phyloP scores from a whole-genome alignment of 116 monocot species.

The Posidonia oceanica region DNA sequence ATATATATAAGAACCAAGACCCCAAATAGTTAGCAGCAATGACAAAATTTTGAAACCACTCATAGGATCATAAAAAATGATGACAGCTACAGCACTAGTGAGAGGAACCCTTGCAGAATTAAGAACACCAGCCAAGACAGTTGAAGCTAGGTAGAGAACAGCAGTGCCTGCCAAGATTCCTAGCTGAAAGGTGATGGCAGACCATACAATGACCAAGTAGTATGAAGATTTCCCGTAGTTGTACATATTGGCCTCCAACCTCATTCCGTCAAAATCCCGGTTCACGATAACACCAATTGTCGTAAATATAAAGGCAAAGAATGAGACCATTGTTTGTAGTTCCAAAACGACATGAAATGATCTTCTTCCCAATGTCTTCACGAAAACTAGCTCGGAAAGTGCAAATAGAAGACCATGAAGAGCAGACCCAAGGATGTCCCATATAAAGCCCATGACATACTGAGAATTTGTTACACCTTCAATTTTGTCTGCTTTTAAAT shows the following conservation, averaged over 20 bases:
- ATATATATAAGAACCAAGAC: conserved; percentile 68
- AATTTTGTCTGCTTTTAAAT: conserved; percentile 66
- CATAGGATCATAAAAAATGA: conserved; percentile 82
- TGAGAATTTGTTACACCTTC: conserved; percentile 42
- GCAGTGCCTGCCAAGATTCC: conserved; percentile 80
- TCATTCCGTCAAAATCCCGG: conserved; percentile 50
- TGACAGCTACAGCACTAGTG: conserved; percentile 67
- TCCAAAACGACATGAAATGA: conserved; percentile 86
- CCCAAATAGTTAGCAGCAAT: conserved; percentile 74
- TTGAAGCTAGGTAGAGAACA: conserved; percentile 78
- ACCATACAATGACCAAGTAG: conserved; percentile 59
- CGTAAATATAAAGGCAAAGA: conserved; percentile 65
- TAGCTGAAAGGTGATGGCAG: conserved; percentile 78
- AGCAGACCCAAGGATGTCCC: conserved; percentile 79
- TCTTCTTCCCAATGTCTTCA: conserved; percentile 57
- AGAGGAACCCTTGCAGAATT: conserved; percentile 87
- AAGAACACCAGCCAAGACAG: conserved; percentile 82
- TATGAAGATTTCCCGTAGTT: conserved; percentile 48
- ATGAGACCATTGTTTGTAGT: conserved; percentile 81
- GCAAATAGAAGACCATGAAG: conserved; percentile 96
- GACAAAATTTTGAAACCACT: conserved; percentile 87
- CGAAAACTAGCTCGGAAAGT: conserved; percentile 73
- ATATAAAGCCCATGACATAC: conserved; percentile 61
- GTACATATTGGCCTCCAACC: conserved; percentile 44
- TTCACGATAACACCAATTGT: conserved; percentile 51